A percentile compares a stretch with the other conserved stretches of the same genome.
Conservation (phyloP, 2,329 filamentous ascomycete genomes). For the Sporothrix luriei region DNA sequence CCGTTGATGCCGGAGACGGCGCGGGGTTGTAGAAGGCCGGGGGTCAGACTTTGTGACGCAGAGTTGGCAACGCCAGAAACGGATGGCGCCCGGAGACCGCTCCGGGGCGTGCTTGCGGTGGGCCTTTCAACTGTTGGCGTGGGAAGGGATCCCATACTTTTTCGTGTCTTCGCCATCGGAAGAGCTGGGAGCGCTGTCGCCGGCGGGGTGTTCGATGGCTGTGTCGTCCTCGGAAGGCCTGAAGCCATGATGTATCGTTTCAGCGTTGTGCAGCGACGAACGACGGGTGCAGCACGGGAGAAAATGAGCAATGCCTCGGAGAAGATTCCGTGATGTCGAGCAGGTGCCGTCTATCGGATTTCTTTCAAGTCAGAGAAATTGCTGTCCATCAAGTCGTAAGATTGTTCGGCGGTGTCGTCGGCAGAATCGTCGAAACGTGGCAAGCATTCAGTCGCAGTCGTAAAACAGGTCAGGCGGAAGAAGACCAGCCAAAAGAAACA, state of each 20-base stretch:
- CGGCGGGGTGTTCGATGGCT: constrained; percentile 70
- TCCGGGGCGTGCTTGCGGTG: constrained; percentile 57
- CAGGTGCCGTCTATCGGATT: background rate
- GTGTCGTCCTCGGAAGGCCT: constrained; percentile 66
- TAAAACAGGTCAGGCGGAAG: background rate
- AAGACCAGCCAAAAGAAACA: background rate
- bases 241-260: constrained; percentile 52
- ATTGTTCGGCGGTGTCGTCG: background rate
- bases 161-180: constrained; percentile 71
- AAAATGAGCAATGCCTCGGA: background rate
- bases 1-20: constrained; percentile 59
- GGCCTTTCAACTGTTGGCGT: constrained; percentile 53
- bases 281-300: background rate
- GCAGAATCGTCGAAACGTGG: background rate
- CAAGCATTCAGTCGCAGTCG: constrained; percentile 27
- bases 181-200: constrained; percentile 72
- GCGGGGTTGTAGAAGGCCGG: constrained; percentile 59
- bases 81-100: constrained; percentile 35
- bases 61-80: constrained; percentile 36
- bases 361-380: constrained; percentile 25
- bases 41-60: constrained; percentile 54
- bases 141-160: constrained; percentile 58
- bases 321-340: background rate
- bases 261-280: background rate
- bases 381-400: constrained; percentile 33